phyloP scores from a whole-genome alignment of 306 rosid genomes.

The Lablab purpureus region DNA sequence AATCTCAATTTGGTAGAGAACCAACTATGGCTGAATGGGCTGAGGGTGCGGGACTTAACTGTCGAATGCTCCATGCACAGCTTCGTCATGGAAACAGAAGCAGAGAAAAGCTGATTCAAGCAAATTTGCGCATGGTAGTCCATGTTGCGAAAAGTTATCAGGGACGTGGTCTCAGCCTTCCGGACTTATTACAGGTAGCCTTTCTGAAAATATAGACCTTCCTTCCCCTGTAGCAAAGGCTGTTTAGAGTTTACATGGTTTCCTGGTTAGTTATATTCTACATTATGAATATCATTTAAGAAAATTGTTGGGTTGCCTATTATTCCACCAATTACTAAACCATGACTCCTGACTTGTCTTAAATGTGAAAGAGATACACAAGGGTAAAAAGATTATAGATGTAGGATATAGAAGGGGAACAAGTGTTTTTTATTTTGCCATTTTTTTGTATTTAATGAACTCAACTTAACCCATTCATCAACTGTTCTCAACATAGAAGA shows the following conservation, averaged over 20 bases:
- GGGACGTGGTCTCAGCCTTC: slow-evolving; percentile 89
- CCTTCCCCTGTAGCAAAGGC: slow-evolving; percentile 17
- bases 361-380: background rate
- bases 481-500: background rate
- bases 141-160: slow-evolving; percentile 84
- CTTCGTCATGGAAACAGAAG: slow-evolving; percentile 67
- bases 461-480: background rate
- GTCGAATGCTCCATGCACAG: slow-evolving; percentile 60
- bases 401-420: background rate
- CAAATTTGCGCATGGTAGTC: slow-evolving; percentile 91
- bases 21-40: slow-evolving; percentile 94
- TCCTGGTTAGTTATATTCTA: slow-evolving; percentile 28
- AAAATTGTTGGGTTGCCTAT: background rate
- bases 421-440: background rate
- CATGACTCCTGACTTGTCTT: background rate
- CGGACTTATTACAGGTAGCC: slow-evolving; percentile 90
- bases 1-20: slow-evolving; percentile 85
- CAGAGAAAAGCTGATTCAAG: slow-evolving; percentile 75
- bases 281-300: background rate
- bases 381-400: background rate
- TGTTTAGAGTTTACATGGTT: slow-evolving; percentile 12
- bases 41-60: slow-evolving; percentile 72
- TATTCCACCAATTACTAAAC: background rate
- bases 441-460: background rate
- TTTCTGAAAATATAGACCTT: slow-evolving; percentile 33